Base-by-base conservation (phyloP, 129 eudicot genomes). In the Deinandra increscens region DNA sequence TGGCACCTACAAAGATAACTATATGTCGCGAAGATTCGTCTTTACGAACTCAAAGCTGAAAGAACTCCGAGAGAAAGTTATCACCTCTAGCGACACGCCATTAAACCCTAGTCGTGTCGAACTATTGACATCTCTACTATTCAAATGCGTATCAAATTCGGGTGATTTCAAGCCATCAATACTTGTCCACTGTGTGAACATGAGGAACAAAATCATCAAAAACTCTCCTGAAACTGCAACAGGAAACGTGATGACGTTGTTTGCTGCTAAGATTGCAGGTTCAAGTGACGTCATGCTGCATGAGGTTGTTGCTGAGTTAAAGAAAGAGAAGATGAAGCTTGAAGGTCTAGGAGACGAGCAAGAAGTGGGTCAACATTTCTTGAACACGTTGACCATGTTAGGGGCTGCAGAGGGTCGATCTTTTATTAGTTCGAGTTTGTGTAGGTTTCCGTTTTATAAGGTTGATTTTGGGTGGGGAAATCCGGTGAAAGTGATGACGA, bases 401-500 rank as follows among this genome's bases (percentile, higher is more conserved):
- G 12, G n/a, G 18, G 72, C 1, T 31, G 41, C 18, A n/a, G 5
- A 9, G 33, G 9, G 23, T 34, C 17, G 33, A 9, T 6, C 46
- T 34, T 68, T 20, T 6, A 2, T 59, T 14, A 59, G 10, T 20
- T 31, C 55, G 7, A 20, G 42, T 15, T 38, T 26, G 18, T 11
- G 55, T 70, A 14, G 64, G 20, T 17, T 50, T 54, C 81, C 81
- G 1, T 6, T 70, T 49, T 78, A 70, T 7, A 33, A 64, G 0
- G 46, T 70, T 3, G 68, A 78, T 43, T 78, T 78, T 15, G 72
- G 81, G 9, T 60, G 75, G 64, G 81, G 76, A 10, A 71, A 55
- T 31, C 78, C 78, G 13, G 51, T 34, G 8, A 22, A 13, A 36
- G 74, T 55, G 15, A 20, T 29, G 7, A 33, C 66, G 4, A 41